Evolutionary conservation across 2,329 filamentous ascomycete species (phyloP).

Genomic region (Pseudofabraea citricarpa): DNA sequence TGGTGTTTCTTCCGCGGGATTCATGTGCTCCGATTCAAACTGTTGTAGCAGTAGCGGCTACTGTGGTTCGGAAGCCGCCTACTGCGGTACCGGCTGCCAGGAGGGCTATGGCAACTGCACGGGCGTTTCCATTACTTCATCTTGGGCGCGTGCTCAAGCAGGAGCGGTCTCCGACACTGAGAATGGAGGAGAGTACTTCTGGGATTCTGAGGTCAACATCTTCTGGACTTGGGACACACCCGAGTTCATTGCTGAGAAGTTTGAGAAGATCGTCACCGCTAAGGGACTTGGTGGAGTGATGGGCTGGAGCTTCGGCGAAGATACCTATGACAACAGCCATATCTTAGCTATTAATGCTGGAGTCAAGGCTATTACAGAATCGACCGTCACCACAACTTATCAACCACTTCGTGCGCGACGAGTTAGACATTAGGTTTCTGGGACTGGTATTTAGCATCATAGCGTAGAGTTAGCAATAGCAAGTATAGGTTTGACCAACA

Average conservation of each 20-base stretch:
- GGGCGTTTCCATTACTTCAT: not conserved
- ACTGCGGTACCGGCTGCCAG: not conserved
- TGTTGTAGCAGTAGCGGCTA: slow-evolving; percentile 1
- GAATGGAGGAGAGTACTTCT: slow-evolving; percentile 61
- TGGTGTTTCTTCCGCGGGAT: not conserved
- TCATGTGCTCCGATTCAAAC: not conserved
- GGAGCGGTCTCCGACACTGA: not conserved
- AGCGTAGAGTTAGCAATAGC: too few species aligned
- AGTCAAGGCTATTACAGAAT: too few species aligned
- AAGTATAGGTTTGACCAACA: too few species aligned
- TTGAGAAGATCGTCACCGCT: slow-evolving; percentile 49
- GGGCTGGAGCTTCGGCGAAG: slow-evolving; percentile 69
- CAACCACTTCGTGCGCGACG: not conserved
- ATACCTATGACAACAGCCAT: slow-evolving; percentile 40
- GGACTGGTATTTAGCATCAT: not conserved
- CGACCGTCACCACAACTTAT: too few species aligned
- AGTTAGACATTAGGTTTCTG: too few species aligned
- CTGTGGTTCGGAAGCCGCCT: not conserved
- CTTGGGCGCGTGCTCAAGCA: not conserved
- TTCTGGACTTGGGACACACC: slow-evolving; percentile 74
- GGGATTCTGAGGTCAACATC: slow-evolving; percentile 48
- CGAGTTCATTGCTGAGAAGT: slow-evolving; percentile 54
- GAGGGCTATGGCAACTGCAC: slow-evolving; percentile 1
- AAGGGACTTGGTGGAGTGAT: slow-evolving; percentile 63
- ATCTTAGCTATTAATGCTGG: slow-evolving; percentile 32